A percentile compares a stretch with the other conserved stretches of the same genome.
Conservation (phyloP, 257 asterid genomes). For the Nemophila menziesii region DNA sequence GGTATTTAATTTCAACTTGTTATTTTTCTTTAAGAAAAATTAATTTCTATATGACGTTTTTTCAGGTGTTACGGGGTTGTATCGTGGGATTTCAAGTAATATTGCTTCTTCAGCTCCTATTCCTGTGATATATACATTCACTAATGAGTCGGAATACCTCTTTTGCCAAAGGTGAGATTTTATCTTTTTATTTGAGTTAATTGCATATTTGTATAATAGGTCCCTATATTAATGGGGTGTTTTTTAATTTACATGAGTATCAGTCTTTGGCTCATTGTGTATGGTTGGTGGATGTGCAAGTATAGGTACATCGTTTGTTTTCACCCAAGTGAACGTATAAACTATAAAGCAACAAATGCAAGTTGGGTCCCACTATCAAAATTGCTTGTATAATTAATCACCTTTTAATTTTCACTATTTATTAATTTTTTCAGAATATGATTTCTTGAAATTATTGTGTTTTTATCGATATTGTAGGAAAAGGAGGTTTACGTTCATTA, state of each 20-base stretch:
- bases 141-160: slow-evolving; percentile 79
- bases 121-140: slow-evolving; percentile 86
- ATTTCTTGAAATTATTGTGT: slow-evolving; percentile 24
- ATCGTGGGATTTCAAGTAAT: slow-evolving; percentile 87
- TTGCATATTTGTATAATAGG: too few relatives aligned
- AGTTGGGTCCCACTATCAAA: slow-evolving; percentile 69
- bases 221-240: too few relatives aligned
- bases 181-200: too few relatives aligned
- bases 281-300: slow-evolving; percentile 91
- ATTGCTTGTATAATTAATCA: slow-evolving; percentile 62
- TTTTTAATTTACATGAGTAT: slow-evolving; percentile 63
- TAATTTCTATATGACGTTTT: too few relatives aligned
- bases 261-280: slow-evolving; percentile 83
- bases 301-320: slow-evolving; percentile 83
- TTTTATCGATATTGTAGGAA: slow-evolving; percentile 44
- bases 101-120: slow-evolving; percentile 84
- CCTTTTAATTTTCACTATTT: slow-evolving; percentile 8
- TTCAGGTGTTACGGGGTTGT: slow-evolving; percentile 67
- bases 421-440: neutral
- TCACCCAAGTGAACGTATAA: slow-evolving; percentile 94
- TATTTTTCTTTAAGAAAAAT: neutral
- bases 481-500: slow-evolving; percentile 85
- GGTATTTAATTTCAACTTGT: slow-evolving; percentile 30
- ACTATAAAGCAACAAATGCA: slow-evolving; percentile 99
- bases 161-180: slow-evolving; percentile 74